Percentiles rank a stretch among this genome's conserved stretches.
Conservation (phyloP, 2,329 filamentous ascomycete genomes). For the Pyrenochaeta sp. region DNA sequence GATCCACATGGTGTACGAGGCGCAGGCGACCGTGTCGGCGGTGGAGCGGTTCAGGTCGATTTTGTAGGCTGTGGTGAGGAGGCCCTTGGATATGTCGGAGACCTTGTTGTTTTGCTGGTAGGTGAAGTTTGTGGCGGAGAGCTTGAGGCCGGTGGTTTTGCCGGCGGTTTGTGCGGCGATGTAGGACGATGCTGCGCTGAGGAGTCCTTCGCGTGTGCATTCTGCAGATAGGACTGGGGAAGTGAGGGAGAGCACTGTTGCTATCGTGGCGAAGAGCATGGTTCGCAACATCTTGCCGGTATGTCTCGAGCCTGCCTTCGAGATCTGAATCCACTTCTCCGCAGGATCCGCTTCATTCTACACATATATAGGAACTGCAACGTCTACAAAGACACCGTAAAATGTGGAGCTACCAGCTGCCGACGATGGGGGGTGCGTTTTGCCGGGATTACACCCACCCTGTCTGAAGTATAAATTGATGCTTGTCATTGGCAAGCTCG, state of each 20-base stretch:
- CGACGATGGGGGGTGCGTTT: conserved; percentile 9
- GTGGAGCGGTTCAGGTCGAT: conserved; percentile 36
- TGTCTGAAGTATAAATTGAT: conserved; percentile 14
- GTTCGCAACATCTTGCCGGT: conserved; percentile 3
- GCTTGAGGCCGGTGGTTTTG: conserved; percentile 23
- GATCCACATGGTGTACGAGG: conserved; percentile 41
- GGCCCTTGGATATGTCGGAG: conserved; percentile 25
- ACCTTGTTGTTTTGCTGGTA: conserved; percentile 42
- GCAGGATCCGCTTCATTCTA: no score
- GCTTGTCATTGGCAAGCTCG: conserved; percentile 26
- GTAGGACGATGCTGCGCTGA: conserved; percentile 32
- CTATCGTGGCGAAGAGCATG: no score
- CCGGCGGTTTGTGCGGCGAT: conserved; percentile 31
- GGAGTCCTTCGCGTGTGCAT: conserved; percentile 36
- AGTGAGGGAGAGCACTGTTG: background rate
- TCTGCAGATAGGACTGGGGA: conserved; percentile 14
- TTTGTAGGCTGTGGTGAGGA: conserved; percentile 26
- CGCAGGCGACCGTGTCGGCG: conserved; percentile 32
- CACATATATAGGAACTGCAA: no score
- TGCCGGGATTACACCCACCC: conserved; percentile 18
- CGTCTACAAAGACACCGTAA: no score
- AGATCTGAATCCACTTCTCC: no score
- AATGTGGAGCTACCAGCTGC: no score
- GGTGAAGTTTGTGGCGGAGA: conserved; percentile 30
- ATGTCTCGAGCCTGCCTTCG: no score